Evolutionary conservation across 805 yeast species (phyloP), one percentile per base, ranked within the genome.

Genomic region (Myxozyma melibiosi): DNA sequence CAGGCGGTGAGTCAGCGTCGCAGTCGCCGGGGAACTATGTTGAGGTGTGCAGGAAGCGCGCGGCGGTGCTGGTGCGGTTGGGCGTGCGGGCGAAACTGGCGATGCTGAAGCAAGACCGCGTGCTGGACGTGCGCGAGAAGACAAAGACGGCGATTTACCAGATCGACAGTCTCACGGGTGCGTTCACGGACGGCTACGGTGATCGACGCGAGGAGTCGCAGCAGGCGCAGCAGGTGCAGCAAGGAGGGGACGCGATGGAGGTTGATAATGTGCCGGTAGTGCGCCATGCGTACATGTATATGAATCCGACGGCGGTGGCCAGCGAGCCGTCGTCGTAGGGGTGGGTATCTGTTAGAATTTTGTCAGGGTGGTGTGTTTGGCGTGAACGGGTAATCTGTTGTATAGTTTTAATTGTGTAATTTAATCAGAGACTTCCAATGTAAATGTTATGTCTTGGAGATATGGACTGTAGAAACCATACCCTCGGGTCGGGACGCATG

Each of bases 91-190:
- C 57, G 27, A 48, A 46, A 11, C 48, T 59, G 7, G 58, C 53
- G 43, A n/a, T 20, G 33, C 35, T 55, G 31, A 55, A 52, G 22
- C 39, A 44, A 9, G 64, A 60, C 25, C 40, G 46, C 4, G 55
- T 46, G 14, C 52, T 58, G 16, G 63, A 60, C 37, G 53, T 60
- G 16, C 73, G 74, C 33, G 83, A 79, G 64, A 70, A 82, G 43
- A 74, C 78, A 9, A 75, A 78, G 61, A 76, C 77, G 9, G 83
- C 82, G 1, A 63, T 73, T 52, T 72, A 74, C 65, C 76, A 78
- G 62, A 56, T 77, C 53, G 68, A 67, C 27, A 49, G 53, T 31
- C 16, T 49, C 28, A 25, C 35, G 9, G 53, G 50, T 7, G 41
- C 33, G 25, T 33, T 45, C 13, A 34, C 50, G 6, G 40, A 13